These are phyloP conservation scores for Aegilops bicornis DNA, from an alignment of 176 grass and related monocot genomes.

Conservation along the genomic window DNA sequence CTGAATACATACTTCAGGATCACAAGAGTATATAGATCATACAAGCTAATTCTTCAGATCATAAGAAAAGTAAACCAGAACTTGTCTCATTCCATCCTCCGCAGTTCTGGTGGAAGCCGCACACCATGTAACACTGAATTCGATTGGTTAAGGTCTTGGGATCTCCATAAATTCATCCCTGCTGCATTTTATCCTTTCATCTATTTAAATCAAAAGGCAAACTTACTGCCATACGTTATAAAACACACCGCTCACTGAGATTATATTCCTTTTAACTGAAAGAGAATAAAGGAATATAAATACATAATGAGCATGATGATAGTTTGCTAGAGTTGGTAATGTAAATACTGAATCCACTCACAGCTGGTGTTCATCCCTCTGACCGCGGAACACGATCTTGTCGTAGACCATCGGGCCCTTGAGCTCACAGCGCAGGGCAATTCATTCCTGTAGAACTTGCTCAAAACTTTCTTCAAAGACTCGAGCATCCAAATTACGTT, in stretches of 20 bases:
- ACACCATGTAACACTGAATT: background rate
- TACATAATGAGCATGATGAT: background rate
- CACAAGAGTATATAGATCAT: background rate
- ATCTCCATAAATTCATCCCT: constrained; percentile 65
- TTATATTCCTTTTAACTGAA: constrained; percentile 5
- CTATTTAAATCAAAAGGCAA: constrained; percentile 39
- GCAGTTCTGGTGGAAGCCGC: too few relatives aligned
- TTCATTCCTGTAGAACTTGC: too few relatives aligned
- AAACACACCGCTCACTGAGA: background rate
- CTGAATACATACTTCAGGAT: background rate
- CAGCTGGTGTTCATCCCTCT: too few relatives aligned
- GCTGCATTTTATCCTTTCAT: constrained; percentile 80
- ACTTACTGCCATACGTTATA: background rate
- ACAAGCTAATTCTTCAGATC: background rate
- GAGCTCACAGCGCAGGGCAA: too few relatives aligned
- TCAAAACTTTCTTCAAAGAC: too few relatives aligned
- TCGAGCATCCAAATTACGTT: too few relatives aligned
- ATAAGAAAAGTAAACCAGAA: too few relatives aligned
- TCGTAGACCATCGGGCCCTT: too few relatives aligned
- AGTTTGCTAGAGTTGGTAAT: background rate
- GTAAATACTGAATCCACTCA: too few relatives aligned
- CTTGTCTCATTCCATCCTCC: too few relatives aligned
- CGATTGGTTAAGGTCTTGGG: constrained; percentile 22
- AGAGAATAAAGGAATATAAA: background rate
- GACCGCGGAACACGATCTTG: too few relatives aligned